phyloP scores from a whole-genome alignment of 176 grass and related monocot genomes.

The Triticum monococcum region DNA sequence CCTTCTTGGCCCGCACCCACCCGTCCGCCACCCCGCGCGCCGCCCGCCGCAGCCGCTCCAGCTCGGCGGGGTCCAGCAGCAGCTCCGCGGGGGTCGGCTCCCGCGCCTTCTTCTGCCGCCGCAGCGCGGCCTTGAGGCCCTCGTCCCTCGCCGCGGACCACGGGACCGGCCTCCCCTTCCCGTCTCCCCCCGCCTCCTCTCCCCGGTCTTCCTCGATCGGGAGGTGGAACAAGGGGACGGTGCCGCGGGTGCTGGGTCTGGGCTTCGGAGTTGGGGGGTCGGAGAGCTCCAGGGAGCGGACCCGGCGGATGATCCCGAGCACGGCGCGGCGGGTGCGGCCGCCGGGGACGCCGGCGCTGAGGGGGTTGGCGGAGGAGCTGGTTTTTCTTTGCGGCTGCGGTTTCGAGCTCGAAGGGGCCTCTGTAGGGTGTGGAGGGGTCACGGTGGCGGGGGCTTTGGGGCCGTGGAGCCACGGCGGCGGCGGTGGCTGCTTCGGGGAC shows the following conservation, averaged over 20 bases:
- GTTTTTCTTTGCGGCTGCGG: background rate
- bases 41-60: slow-evolving; percentile 38
- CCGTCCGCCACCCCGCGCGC: slow-evolving; percentile 28
- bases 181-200: background rate
- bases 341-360: slow-evolving; percentile 51
- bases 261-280: background rate
- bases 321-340: slow-evolving; percentile 58
- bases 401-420: background rate
- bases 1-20: slow-evolving; percentile 65
- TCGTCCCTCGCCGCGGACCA: slow-evolving; percentile 53
- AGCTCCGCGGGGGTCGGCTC: slow-evolving; percentile 45
- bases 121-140: slow-evolving; percentile 40
- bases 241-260: background rate
- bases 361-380: slow-evolving; percentile 20
- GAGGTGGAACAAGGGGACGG: slow-evolving; percentile 27
- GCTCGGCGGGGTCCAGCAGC: slow-evolving; percentile 29
- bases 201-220: background rate
- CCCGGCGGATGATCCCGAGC: slow-evolving; percentile 52
- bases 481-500: slow-evolving; percentile 27
- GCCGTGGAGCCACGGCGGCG: slow-evolving; percentile 39
- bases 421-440: background rate
- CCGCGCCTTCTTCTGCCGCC: slow-evolving; percentile 57
- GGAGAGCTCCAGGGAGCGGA: slow-evolving; percentile 51
- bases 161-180: slow-evolving; percentile 10
- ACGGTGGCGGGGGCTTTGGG: background rate